Evolutionary conservation across 192 early-diverging fungal genomes (phyloP), one percentile per base, ranked within the genome.

Genomic region (Entomortierella parvispora): DNA sequence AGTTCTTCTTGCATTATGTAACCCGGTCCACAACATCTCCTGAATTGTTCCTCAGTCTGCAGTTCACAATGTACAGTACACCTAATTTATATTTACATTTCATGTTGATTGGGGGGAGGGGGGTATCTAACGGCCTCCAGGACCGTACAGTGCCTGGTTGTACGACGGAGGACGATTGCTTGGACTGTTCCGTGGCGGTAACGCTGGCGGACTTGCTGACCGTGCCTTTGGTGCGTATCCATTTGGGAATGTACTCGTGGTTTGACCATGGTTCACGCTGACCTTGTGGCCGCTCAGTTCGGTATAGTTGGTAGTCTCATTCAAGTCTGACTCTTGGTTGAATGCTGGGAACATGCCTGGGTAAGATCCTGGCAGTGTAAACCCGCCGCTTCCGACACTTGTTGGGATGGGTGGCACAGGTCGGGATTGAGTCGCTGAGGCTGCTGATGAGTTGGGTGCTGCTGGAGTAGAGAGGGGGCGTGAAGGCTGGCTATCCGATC

Each of bases 311-410:
- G 22, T n/a, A 0, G 69, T 28, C 10, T 34, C 45, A 0, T n/a
- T n/a, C n/a, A n/a, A n/a, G n/a, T n/a, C n/a, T n/a, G n/a, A n/a
- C n/a, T n/a, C n/a, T n/a, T n/a, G n/a, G n/a, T n/a, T n/a, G n/a
- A n/a, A n/a, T n/a, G n/a, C n/a, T n/a, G 70, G 70, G 32, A 67
- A 58, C 3, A 55, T 23, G 0, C 56, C 65, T 31, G 62, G 62
- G 51, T 50, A 68, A 0, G 65, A 23, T 29, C 65, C 65, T 4
- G 68, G 68, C 17, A 71, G 42, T n/a, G 69, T 50, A 11, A 3
- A 26, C 14, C 20, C 22, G 2, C 2, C 32, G n/a, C n/a, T n/a
- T n/a, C n/a, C n/a, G n/a, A n/a, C n/a, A n/a, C n/a, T 25, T 29
- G 26, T 46, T 28, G 43, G 43, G 26, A 34, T 12, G 20, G n/a